Conservation (phyloP, 495 filamentous ascomycete species). For the Talaromyces wortmannii region DNA sequence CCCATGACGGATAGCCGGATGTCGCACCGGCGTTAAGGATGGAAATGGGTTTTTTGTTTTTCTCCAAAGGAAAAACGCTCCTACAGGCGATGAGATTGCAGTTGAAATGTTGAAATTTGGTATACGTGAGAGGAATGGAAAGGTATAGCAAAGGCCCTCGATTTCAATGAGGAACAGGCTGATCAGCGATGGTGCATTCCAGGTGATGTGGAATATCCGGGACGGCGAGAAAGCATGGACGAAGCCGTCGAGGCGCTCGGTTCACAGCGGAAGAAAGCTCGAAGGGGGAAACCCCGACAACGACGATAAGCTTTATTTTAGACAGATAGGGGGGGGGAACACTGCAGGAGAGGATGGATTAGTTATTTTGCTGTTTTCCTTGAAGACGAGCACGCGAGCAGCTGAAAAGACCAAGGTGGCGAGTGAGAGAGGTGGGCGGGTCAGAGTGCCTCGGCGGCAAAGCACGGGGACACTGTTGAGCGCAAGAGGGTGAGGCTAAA, state of each 20-base stretch:
- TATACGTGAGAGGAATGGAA: not conserved
- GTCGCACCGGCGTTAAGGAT: not conserved
- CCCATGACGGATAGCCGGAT: slow-evolving; percentile 57
- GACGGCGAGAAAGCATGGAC: not conserved
- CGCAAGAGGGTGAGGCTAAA: not conserved
- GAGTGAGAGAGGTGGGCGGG: not conserved
- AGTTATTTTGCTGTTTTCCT: no score
- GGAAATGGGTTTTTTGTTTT: not conserved
- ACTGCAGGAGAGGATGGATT: no score
- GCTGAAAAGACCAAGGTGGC: not conserved
- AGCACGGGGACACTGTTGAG: not conserved
- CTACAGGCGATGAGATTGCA: not conserved
- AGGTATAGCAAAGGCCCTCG: not conserved
- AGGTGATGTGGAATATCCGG: not conserved
- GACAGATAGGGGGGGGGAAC: no score
- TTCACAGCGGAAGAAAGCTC: not conserved
- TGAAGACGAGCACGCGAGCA: no score
- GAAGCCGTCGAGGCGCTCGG: not conserved
- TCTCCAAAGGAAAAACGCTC: not conserved
- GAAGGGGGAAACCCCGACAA: not conserved
- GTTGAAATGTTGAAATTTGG: not conserved
- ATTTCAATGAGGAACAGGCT: not conserved
- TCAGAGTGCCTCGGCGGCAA: not conserved
- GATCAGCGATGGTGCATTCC: not conserved
- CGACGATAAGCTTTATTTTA: not conserved